Evolutionary conservation across 441 rosid species (phyloP).

Genomic region (Bruguiera hainesii): DNA sequence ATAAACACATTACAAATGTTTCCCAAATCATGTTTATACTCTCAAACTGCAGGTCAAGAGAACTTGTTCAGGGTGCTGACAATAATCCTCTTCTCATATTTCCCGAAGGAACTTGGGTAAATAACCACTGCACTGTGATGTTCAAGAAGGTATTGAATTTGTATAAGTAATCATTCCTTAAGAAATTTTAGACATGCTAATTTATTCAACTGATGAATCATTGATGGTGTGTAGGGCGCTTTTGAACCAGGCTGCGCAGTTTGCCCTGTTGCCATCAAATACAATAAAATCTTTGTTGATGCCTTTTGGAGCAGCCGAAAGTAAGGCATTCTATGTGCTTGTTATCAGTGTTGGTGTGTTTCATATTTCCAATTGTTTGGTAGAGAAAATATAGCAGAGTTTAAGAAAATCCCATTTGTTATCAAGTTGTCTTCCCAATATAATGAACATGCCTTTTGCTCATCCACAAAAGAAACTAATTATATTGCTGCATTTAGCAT

Average conservation of each 20-base stretch:
- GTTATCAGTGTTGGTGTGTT: conserved; percentile 1
- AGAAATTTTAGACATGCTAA: conserved; percentile 6
- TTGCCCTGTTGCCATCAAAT: conserved; percentile 93
- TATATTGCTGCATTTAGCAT: background rate
- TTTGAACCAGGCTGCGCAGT: conserved; percentile 96
- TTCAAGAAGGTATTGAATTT: conserved; percentile 72
- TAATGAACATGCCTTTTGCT: background rate
- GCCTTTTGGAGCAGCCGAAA: conserved; percentile 98
- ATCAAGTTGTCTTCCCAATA: no score
- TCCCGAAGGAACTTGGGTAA: conserved; percentile 97
- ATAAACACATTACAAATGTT: background rate
- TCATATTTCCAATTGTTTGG: background rate
- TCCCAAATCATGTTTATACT: conserved; percentile 17
- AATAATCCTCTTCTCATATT: conserved; percentile 97
- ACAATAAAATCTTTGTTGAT: conserved; percentile 93
- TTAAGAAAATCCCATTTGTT: no score
- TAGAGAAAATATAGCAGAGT: background rate
- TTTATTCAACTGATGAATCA: conserved; percentile 11
- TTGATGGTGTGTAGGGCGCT: conserved; percentile 65
- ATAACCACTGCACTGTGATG: conserved; percentile 94
- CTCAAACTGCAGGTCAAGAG: conserved; percentile 67
- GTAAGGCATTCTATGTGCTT: conserved; percentile 39
- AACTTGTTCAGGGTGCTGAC: conserved; percentile 82
- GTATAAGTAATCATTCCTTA: background rate
- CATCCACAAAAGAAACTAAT: background rate